Percentiles rank a stretch among this genome's conserved stretches.
These are phyloP conservation scores for Russula vinacea DNA, from an alignment of 768 basidiomycete species.

Conservation along the genomic window DNA sequence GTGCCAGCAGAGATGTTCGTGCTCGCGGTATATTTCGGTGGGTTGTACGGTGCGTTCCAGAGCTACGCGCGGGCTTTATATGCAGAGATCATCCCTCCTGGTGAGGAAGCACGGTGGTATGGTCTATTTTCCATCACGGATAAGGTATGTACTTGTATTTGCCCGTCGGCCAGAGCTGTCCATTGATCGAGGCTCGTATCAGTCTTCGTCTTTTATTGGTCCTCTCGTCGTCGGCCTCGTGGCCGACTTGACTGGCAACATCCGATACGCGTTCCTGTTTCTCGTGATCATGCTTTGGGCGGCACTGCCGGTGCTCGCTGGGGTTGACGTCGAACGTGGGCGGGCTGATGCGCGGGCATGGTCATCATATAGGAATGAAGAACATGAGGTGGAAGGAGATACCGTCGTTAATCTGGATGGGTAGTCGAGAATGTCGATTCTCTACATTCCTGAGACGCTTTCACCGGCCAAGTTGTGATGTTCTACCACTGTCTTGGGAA, in stretches of 20 bases:
- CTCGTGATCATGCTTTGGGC: constrained; percentile 76
- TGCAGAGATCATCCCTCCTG: constrained; percentile 79
- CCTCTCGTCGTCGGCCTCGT: constrained; percentile 86
- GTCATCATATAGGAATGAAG: neutral
- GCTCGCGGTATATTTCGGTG: constrained; percentile 75
- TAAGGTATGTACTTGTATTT: constrained; percentile 49
- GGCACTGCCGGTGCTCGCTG: constrained; percentile 70
- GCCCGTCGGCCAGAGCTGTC: neutral
- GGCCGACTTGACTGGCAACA: constrained; percentile 85
- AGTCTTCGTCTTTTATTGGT: constrained; percentile 92
- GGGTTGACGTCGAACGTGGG: constrained; percentile 69
- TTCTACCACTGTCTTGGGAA: too few species aligned
- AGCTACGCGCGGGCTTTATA: constrained; percentile 85
- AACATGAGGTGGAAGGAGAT: neutral
- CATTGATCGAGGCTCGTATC: constrained; percentile 18
- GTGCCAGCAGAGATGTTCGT: constrained; percentile 83
- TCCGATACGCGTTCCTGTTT: constrained; percentile 89
- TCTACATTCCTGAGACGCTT: too few species aligned
- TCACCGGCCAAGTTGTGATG: too few species aligned
- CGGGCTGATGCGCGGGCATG: constrained; percentile 46
- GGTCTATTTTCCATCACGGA: constrained; percentile 88
- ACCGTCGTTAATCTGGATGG: neutral
- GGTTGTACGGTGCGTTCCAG: constrained; percentile 86
- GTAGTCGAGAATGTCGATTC: neutral
- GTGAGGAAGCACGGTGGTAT: constrained; percentile 89